These are phyloP conservation scores for Endocalyx cinctus DNA, from an alignment of 2,329 filamentous ascomycete species.

Conservation along the genomic window DNA sequence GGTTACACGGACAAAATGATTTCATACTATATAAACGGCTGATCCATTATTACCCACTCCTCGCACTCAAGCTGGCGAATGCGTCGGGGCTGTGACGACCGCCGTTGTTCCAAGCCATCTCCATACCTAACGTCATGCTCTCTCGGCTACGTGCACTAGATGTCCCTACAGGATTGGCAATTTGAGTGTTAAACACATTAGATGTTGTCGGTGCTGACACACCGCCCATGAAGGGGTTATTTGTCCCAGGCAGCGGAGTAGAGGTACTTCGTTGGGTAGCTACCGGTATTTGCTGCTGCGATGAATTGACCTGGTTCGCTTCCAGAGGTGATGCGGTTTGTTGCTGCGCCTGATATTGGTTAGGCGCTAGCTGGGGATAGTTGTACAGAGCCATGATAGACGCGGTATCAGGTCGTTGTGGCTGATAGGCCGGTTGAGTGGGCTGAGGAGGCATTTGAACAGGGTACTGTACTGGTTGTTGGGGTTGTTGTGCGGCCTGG, in stretches of 20 bases:
- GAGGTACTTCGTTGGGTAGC: slow-evolving; percentile 26
- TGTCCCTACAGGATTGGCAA: slow-evolving; percentile 18
- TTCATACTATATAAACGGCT: too few species aligned
- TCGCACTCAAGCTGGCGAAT: slow-evolving; percentile 69
- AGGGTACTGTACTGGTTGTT: slow-evolving; percentile 6
- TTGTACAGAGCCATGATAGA: slow-evolving; percentile 75
- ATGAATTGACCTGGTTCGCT: slow-evolving; percentile 19
- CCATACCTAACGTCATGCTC: slow-evolving; percentile 63
- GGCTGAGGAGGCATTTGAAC: slow-evolving; percentile 1
- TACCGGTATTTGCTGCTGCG: slow-evolving; percentile 21
- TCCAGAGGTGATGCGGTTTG: slow-evolving; percentile 19
- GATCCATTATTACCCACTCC: slow-evolving; percentile 39
- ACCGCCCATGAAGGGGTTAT: slow-evolving; percentile 53
- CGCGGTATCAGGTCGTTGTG: slow-evolving; percentile 59
- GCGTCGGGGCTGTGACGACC: slow-evolving; percentile 76
- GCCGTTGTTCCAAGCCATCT: slow-evolving; percentile 61
- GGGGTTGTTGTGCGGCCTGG: slow-evolving; percentile 9
- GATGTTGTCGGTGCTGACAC: slow-evolving; percentile 10
- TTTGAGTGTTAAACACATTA: too few species aligned
- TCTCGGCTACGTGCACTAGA: slow-evolving; percentile 57
- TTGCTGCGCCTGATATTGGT: slow-evolving; percentile 25
- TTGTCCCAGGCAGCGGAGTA: slow-evolving; percentile 36
- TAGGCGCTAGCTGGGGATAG: slow-evolving; percentile 47
- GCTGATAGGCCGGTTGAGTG: slow-evolving; percentile 34
- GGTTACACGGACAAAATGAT: slow-evolving; percentile 18